These are phyloP conservation scores for Arabidopsis thaliana DNA, from an alignment of 345 rosid species.

Conservation along the genomic window TAIR10.1 NC_003070.9:7979501-7980000, in stretches of 20 bases:
- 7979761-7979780: neutral
- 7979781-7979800: neutral
- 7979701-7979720: no score
- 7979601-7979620: neutral
- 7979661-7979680: neutral
- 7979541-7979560: neutral
- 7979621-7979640: neutral
- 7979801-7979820: neutral
- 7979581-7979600: neutral
- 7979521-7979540: neutral
- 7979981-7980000: neutral
- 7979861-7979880: neutral
- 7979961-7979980: neutral
- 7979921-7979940: neutral
- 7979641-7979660: conserved; percentile 5
- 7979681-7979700: no score
- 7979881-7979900: no score
- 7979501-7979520: neutral
- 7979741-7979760: conserved; percentile 1
- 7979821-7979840: conserved; percentile 25
- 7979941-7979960: neutral
- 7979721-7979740: conserved; percentile 2
- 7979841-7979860: neutral
- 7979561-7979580: neutral
- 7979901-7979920: neutral